Evolutionary conservation across 2,329 filamentous ascomycete genomes (phyloP).

Genomic region (Erysiphe pulchra): DNA sequence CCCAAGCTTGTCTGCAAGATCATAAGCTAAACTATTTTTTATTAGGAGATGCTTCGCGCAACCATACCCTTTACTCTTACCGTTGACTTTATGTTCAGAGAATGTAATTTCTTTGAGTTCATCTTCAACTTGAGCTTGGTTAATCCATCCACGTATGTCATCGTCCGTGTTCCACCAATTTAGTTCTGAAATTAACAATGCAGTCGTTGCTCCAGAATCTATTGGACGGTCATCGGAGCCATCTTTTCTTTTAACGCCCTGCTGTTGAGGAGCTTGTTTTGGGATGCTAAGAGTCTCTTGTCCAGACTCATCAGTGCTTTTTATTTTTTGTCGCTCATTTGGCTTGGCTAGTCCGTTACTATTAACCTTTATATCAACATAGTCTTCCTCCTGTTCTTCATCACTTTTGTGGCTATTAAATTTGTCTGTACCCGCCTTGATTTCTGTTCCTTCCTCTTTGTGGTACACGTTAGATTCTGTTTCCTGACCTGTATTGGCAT

Average conservation of each 20-base stretch:
- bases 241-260: conserved; percentile 35
- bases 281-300: conserved; percentile 14
- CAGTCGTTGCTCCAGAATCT: conserved; percentile 35
- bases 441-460: conserved; percentile 15
- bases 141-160: conserved; percentile 69
- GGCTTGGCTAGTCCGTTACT: conserved; percentile 13
- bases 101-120: conserved; percentile 86
- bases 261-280: conserved; percentile 18
- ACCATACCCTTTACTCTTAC: conserved; percentile 85
- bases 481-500: conserved; percentile 23
- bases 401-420: conserved; percentile 8
- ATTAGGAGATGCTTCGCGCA: conserved; percentile 2
- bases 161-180: conserved; percentile 97
- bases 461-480: conserved; percentile 13
- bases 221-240: conserved; percentile 31
- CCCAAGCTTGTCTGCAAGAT: conserved; percentile 36
- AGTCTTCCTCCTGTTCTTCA: conserved; percentile 17
- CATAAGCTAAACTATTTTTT: not conserved
- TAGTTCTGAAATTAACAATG: conserved; percentile 67
- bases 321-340: conserved; percentile 17
- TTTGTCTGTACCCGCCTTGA: conserved; percentile 13
- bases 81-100: conserved; percentile 96
- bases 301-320: conserved; percentile 17
- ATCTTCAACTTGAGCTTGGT: conserved; percentile 53
- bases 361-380: conserved; percentile 18